Evolutionary conservation across 2,329 filamentous ascomycete species (phyloP), one percentile per base, ranked within the genome.

Genomic region (Aspergillus ochraceus): DNA sequence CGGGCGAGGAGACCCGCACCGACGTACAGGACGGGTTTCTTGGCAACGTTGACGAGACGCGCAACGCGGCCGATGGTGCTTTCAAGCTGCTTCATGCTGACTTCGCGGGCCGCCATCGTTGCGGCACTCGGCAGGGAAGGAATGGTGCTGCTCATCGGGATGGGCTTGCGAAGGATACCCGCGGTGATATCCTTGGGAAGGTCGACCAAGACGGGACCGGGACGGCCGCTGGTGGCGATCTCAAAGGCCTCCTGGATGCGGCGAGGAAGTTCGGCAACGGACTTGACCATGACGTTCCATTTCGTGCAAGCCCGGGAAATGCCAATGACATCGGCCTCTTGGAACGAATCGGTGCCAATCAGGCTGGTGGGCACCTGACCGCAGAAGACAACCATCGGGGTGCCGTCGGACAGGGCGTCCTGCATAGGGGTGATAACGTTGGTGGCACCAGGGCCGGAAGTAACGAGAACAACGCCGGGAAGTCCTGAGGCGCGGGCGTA

Each of bases 271-370:
- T 99, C 95, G 54, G 91, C 92, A 57, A 97, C 88, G 76, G 89
- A 94, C 84, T 96, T 97, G 52, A 97, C 92, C 92, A 98, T 96
- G 61, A 96, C 92, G 71, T 98, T 98, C 95, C 95, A 99, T 82
- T 98, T 98, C 68, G 93, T 97, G 84, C 93, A 97, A 20, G 93
- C 88, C 71, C 94, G 86, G 36, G 92, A 96, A 76, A 99, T 98
- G 68, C 94, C 94, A 60, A 97, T 83, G 39, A 96, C 88, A 73
- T 99, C 95, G 60, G 92, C 93, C 79, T 98, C 95, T 76, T 99
- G 95, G 84, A 98, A 98, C 58, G 92, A 92, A 76, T 98, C 94
- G 64, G 90, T 96, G 63, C 95, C 95, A 77, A 98, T 97, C 57
- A 92, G 90, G 51, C 85, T 87, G 39, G 94, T 98, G 8, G 87